Percentiles rank a stretch among this genome's conserved stretches.
These are phyloP conservation scores for Coemansia sp. DNA, from an alignment of 192 early-diverging fungal species.

Conservation along the genomic window DNA sequence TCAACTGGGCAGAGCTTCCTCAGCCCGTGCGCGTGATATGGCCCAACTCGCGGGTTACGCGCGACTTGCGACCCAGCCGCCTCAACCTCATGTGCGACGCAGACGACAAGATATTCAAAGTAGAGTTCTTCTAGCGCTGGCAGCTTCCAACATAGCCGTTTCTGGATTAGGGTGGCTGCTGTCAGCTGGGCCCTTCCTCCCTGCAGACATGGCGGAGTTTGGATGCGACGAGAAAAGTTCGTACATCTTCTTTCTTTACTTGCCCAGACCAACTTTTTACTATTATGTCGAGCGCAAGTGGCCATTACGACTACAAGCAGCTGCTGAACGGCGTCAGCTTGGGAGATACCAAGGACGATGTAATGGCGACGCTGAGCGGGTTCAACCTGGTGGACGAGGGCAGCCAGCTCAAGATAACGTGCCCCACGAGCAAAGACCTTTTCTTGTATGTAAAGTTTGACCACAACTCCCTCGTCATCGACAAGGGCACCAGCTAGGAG, in stretches of 20 bases:
- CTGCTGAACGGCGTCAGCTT: slow-evolving; percentile 5
- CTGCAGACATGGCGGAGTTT: too few relatives aligned
- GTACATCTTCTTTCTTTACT: background rate
- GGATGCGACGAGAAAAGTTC: too few relatives aligned
- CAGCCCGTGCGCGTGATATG: slow-evolving; percentile 23
- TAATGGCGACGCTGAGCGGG: slow-evolving; percentile 1
- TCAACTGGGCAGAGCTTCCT: slow-evolving; percentile 29
- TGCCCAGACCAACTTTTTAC: background rate
- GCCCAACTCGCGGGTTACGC: slow-evolving; percentile 26
- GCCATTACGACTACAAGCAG: background rate
- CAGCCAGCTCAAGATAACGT: slow-evolving; percentile 7
- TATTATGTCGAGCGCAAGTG: slow-evolving; percentile 11
- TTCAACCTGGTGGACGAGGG: background rate
- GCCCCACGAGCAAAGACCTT: slow-evolving; percentile 8
- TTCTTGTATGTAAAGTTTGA: slow-evolving; percentile 9
- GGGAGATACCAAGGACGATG: slow-evolving; percentile 9
- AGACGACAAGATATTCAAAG: slow-evolving; percentile 9
- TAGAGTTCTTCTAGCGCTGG: slow-evolving; percentile 23
- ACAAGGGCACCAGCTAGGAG: background rate
- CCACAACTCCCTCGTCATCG: background rate
- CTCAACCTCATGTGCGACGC: slow-evolving; percentile 28
- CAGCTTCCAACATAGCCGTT: background rate
- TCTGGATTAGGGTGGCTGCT: background rate
- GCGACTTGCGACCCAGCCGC: slow-evolving; percentile 26
- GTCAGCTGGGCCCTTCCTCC: too few relatives aligned